Base-by-base conservation (phyloP, 345 rosid species). In the Pugionium cornutum region DNA sequence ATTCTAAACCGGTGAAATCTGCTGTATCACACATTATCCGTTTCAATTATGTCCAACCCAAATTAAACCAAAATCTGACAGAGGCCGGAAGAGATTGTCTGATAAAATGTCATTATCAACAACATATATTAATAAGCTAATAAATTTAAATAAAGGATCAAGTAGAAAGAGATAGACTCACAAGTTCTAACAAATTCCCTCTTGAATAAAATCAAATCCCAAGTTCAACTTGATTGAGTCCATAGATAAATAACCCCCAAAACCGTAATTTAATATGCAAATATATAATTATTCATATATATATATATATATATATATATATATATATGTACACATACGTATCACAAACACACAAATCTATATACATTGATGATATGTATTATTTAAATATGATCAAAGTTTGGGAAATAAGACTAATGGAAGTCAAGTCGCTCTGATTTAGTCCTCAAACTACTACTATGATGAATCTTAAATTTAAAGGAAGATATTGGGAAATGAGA, bases 401-500 rank as follows among this genome's bases (percentile, higher is more conserved):
- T 62, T 37, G 37, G 64, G 39, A 56, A 3, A 35, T 36, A 64
- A 42, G 70, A 72, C 66, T 49, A 34, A 7, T 48, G 26, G 3
- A 65, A 50, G 70, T 64, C 76, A 64, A 71, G 58, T 70, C 50
- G 28, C 1, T 43, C 4, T 33, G 44, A 25, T 42, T 50, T 66
- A 53, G 4, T 26, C 25, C 1, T 45, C 40, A 25, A 71, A 63
- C 31, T 36, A 36, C 30, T 10, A 49, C 57, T 18, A 8, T 40
- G 29, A 55, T 4, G 42, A 32, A 6, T 41, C 35, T 41, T 58
- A 31, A 46, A 31, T 41, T 31, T 25, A 27, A 40, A 72, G 61
- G 55, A 72, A 72, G 76, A 50, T 50, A 66, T 52, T 63, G 30
- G 58, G 76, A 65, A 72, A 51, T 43, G 28, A 52, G 36, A 44